Evolutionary conservation across 2,329 filamentous ascomycete species (phyloP).

Genomic region (Colletotrichum cuscutae): DNA sequence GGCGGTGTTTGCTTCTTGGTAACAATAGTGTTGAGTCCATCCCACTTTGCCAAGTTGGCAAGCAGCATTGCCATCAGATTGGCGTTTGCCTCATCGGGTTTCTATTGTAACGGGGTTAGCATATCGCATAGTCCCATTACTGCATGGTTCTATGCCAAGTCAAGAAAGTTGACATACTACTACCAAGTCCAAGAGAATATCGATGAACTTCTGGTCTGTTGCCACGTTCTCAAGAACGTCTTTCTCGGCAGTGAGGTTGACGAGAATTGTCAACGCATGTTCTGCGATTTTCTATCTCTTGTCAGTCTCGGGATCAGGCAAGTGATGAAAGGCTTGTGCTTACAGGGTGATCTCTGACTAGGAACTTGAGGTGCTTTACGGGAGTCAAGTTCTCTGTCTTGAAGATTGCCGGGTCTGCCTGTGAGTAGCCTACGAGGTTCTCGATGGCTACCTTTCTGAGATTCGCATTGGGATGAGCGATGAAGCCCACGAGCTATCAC

Average conservation of each 20-base stretch:
- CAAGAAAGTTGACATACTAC: slow-evolving; percentile 66
- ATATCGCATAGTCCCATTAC: background rate
- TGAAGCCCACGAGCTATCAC: slow-evolving; percentile 86
- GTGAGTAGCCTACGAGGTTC: slow-evolving; percentile 85
- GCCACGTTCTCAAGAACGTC: slow-evolving; percentile 80
- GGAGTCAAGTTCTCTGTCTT: slow-evolving; percentile 83
- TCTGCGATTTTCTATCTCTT: slow-evolving; percentile 81
- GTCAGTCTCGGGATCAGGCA: background rate
- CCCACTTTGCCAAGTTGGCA: slow-evolving; percentile 88
- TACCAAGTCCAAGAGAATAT: slow-evolving; percentile 76
- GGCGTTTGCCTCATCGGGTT: slow-evolving; percentile 80
- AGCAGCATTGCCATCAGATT: slow-evolving; percentile 91
- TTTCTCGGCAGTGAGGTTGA: slow-evolving; percentile 83
- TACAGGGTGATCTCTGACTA: slow-evolving; percentile 86
- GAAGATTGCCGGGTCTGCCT: slow-evolving; percentile 80
- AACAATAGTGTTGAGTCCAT: slow-evolving; percentile 76
- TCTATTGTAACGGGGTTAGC: slow-evolving; percentile 52
- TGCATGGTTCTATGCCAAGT: slow-evolving; percentile 18
- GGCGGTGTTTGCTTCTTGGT: slow-evolving; percentile 75
- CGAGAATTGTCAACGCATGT: slow-evolving; percentile 88
- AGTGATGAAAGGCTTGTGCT: slow-evolving; percentile 42
- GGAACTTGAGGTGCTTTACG: slow-evolving; percentile 85
- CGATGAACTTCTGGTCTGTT: slow-evolving; percentile 83
- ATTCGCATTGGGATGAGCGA: slow-evolving; percentile 90
- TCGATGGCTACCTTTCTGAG: slow-evolving; percentile 88